These are phyloP conservation scores for Ophiosphaerella herpotricha DNA, from an alignment of 2,329 filamentous ascomycete species.

Conservation along the genomic window DNA sequence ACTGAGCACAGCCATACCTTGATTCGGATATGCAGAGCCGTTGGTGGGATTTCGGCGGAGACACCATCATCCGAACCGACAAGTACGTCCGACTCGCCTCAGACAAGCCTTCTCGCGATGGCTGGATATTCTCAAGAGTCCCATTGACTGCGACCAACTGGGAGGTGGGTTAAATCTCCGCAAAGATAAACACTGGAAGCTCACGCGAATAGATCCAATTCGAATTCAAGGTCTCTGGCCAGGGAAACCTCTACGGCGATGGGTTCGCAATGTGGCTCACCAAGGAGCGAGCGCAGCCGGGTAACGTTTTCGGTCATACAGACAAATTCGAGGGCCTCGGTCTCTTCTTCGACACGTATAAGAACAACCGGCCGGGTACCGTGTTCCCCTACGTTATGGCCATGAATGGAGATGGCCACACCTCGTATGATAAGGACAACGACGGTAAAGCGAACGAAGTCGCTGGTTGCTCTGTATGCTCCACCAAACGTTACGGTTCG, in stretches of 20 bases:
- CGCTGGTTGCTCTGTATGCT: conserved; percentile 80
- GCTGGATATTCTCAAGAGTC: conserved; percentile 92
- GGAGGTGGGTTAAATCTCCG: conserved; percentile 62
- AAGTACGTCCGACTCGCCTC: conserved; percentile 90
- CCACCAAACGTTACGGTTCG: neutral
- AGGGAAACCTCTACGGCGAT: conserved; percentile 89
- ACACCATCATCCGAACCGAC: conserved; percentile 79
- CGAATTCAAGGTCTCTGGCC: conserved; percentile 91
- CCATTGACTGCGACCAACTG: conserved; percentile 97
- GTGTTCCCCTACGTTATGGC: conserved; percentile 99
- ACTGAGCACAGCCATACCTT: conserved; percentile 75
- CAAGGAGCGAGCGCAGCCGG: conserved; percentile 80
- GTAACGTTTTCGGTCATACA: conserved; percentile 83
- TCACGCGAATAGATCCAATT: conserved; percentile 70
- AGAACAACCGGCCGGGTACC: conserved; percentile 95
- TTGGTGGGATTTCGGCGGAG: conserved; percentile 98
- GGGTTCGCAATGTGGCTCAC: conserved; percentile 98
- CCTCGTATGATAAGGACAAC: conserved; percentile 86
- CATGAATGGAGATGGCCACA: conserved; percentile 93
- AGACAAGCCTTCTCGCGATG: conserved; percentile 85
- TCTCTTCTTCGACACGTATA: conserved; percentile 98
- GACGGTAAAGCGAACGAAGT: conserved; percentile 94
- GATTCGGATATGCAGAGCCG: conserved; percentile 98
- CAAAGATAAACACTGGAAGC: conserved; percentile 4
- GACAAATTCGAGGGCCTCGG: conserved; percentile 94